Percentiles rank a stretch among this genome's conserved stretches.
Evolutionary conservation across 1,284 basidiomycete species (phyloP).

Genomic region (Austroboletus novae-zelandiae): DNA sequence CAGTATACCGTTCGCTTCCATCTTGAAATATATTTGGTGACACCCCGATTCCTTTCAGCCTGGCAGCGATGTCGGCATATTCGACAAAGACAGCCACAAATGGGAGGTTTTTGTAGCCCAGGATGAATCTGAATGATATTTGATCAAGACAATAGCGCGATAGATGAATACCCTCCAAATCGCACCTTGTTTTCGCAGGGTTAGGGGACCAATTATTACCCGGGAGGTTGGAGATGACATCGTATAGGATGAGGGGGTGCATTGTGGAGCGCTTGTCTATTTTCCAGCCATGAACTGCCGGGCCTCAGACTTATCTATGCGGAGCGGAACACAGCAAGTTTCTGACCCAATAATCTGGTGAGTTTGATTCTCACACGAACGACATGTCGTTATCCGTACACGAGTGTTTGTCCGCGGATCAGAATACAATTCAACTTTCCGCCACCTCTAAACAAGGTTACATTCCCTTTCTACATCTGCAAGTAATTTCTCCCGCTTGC

Average conservation of each 20-base stretch:
- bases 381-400: too few relatives aligned
- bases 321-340: too few relatives aligned
- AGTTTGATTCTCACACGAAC: too few relatives aligned
- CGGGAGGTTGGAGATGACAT: slow-evolving; percentile 14
- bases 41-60: slow-evolving; percentile 29
- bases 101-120: slow-evolving; percentile 33
- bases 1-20: slow-evolving; percentile 24
- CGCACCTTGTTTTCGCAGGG: slow-evolving; percentile 23
- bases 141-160: not conserved
- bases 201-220: slow-evolving; percentile 22
- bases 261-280: slow-evolving; percentile 3
- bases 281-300: not conserved
- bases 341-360: too few relatives aligned
- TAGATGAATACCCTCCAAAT: not conserved
- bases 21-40: slow-evolving; percentile 13
- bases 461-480: too few relatives aligned
- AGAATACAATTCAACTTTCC: too few relatives aligned
- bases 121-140: slow-evolving; percentile 16
- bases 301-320: too few relatives aligned
- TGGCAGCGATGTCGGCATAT: slow-evolving; percentile 28
- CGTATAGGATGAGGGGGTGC: slow-evolving; percentile 15
- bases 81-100: slow-evolving; percentile 31
- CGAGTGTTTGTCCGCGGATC: too few relatives aligned
- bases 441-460: too few relatives aligned
- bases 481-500: slow-evolving; percentile 22